Evolutionary conservation across 352 stramenopile genomes (phyloP).

Genomic region (Phytophthora brassicae): DNA sequence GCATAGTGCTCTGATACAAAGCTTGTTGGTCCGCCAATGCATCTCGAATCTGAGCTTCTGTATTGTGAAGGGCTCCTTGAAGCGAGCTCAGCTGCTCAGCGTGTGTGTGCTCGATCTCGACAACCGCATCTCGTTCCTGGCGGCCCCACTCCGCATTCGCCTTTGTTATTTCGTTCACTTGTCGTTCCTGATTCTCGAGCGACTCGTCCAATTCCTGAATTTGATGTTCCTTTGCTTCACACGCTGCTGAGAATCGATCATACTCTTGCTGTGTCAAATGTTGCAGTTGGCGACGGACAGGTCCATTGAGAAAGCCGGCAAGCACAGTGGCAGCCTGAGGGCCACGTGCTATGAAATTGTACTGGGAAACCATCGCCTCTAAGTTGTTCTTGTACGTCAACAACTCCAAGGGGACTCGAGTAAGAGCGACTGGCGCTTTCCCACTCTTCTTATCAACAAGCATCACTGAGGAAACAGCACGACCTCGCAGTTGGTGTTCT

Average conservation of each 20-base stretch:
- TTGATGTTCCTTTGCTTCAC: constrained; percentile 48
- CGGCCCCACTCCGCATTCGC: constrained; percentile 48
- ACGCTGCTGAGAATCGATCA: constrained; percentile 56
- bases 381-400: constrained; percentile 81
- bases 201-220: constrained; percentile 53
- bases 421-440: constrained; percentile 26
- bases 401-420: constrained; percentile 59
- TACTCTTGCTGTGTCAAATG: constrained; percentile 57
- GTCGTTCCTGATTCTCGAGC: constrained; percentile 47
- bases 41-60: constrained; percentile 45
- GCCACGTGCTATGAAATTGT: constrained; percentile 70
- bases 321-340: constrained; percentile 50
- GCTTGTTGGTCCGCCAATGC: constrained; percentile 60
- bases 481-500: constrained; percentile 40
- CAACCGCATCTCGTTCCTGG: constrained; percentile 53
- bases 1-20: constrained; percentile 79
- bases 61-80: constrained; percentile 39
- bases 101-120: constrained; percentile 47
- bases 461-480: constrained; percentile 58
- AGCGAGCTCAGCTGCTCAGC: constrained; percentile 42
- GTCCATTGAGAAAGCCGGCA: constrained; percentile 58
- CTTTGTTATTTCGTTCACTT: constrained; percentile 49
- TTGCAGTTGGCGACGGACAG: constrained; percentile 51
- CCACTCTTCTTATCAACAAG: constrained; percentile 40
- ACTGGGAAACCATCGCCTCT: constrained; percentile 78